Conservation (phyloP, 306 rosid species). For the Pterocarpus santalinus region DNA sequence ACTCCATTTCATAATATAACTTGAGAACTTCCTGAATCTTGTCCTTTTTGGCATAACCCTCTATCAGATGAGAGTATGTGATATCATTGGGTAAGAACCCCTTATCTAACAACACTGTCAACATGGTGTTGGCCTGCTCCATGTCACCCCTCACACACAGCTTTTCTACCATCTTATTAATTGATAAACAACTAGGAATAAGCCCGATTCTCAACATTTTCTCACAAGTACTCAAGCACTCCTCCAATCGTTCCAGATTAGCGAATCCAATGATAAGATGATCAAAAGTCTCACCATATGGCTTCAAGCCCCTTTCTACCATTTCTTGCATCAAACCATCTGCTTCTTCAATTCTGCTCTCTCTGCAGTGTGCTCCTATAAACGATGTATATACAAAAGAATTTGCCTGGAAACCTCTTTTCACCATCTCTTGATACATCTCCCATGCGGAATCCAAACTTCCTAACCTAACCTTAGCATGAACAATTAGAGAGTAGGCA, state of each 20-base stretch:
- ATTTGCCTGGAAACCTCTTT: slow-evolving; percentile 72
- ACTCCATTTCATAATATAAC: slow-evolving; percentile 81
- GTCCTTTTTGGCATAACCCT: slow-evolving; percentile 60
- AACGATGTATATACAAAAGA: slow-evolving; percentile 71
- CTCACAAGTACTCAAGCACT: slow-evolving; percentile 59
- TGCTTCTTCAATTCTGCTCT: slow-evolving; percentile 68
- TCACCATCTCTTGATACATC: slow-evolving; percentile 68
- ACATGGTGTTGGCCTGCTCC: slow-evolving; percentile 59
- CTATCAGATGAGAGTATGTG: slow-evolving; percentile 63
- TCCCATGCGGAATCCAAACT: slow-evolving; percentile 54
- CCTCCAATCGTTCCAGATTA: slow-evolving; percentile 53
- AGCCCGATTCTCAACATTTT: slow-evolving; percentile 66
- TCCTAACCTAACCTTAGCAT: slow-evolving; percentile 61
- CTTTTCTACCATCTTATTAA: slow-evolving; percentile 67
- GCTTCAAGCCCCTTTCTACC: slow-evolving; percentile 67
- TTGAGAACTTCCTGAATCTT: slow-evolving; percentile 66
- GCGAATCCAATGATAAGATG: slow-evolving; percentile 72
- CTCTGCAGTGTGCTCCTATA: slow-evolving; percentile 66
- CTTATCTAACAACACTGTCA: slow-evolving; percentile 72
- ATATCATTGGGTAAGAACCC: slow-evolving; percentile 67
- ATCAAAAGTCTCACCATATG: slow-evolving; percentile 64
- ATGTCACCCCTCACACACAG: slow-evolving; percentile 62
- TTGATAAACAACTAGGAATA: slow-evolving; percentile 70
- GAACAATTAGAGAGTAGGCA: slow-evolving; percentile 72
- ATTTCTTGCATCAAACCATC: slow-evolving; percentile 63